Percentiles rank a stretch among this genome's conserved stretches.
These are phyloP conservation scores for Combretum micranthum DNA, from an alignment of 345 rosid genomes.

Conservation along the genomic window DNA sequence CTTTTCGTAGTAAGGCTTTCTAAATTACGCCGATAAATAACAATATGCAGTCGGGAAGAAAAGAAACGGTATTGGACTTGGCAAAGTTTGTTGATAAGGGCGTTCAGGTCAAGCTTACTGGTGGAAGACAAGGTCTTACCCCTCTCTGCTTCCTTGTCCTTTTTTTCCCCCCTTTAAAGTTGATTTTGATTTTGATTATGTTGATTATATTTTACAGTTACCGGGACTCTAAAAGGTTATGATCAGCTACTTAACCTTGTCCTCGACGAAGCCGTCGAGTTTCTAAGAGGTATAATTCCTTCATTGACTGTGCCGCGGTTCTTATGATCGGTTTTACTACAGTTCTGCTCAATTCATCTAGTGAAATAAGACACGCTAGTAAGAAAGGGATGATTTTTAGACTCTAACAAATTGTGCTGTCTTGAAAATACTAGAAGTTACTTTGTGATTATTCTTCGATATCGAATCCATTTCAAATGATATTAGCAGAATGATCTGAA, in stretches of 20 bases:
- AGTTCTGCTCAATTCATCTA: too few species aligned
- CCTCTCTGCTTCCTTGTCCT: slow-evolving; percentile 5
- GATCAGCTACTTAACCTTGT: slow-evolving; percentile 95
- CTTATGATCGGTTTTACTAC: too few species aligned
- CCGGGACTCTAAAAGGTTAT: slow-evolving; percentile 91
- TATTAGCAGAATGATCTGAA: too few species aligned
- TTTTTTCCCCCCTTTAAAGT: neutral
- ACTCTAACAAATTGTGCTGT: too few species aligned
- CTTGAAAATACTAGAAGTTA: too few species aligned
- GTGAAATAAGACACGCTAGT: too few species aligned
- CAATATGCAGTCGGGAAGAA: slow-evolving; percentile 65
- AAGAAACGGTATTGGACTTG: slow-evolving; percentile 93
- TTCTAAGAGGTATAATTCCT: slow-evolving; percentile 56
- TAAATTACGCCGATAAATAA: too few species aligned
- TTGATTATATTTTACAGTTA: slow-evolving; percentile 35
- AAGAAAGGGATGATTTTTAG: too few species aligned
- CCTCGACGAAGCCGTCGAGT: slow-evolving; percentile 84
- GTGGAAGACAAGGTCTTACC: slow-evolving; percentile 85
- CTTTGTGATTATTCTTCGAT: too few species aligned
- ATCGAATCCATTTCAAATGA: too few species aligned
- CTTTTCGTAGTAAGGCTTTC: too few species aligned
- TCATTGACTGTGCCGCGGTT: neutral
- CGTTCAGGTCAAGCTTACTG: slow-evolving; percentile 94
- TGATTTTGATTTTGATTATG: neutral
- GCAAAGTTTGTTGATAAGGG: slow-evolving; percentile 98